Base-by-base conservation (phyloP, 441 rosid genomes). In the Arabidopsis hybrid region DNA sequence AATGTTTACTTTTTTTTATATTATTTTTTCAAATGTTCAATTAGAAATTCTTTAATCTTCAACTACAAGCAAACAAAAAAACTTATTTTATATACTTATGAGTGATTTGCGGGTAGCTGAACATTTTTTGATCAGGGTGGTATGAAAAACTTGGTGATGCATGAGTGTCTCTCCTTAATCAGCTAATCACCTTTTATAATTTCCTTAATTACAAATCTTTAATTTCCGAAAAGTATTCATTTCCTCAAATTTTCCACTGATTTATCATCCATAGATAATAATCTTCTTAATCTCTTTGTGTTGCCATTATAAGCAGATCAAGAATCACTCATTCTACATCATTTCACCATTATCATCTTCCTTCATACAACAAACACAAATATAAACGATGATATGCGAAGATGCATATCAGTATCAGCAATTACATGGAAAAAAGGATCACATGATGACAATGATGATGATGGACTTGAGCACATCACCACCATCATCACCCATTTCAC, bases 361-460 rank as follows among this genome's bases (percentile, higher is more conserved):
- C 46, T 67, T 38, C 67, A 58, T 42, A 39, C 29, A 21, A 76
- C 66, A 14, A 45, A n/a, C 35, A 61, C 51, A 58, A 6, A 39
- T 7, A 14, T 11, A 7, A 21, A 66, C 68, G 63, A 77, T 77
- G 80, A 77, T 77, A 71, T 77, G 81, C 60, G 70, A 72, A 59
- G 81, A 78, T 18, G 38, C 62, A 49, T 76, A 64, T 76, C 76
- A 71, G 43, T 57, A 34, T 47, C 72, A 70, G n/a, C 80, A 65
- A 64, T 53, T 57, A 16, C 66, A 76, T 53, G 67, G 32, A 57
- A 67, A n/a, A 12, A 76, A 71, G 16, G 81, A 78, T 45, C 74
- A 67, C 13, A 46, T 72, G 80, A 77, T 71, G 80, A 77, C 61
- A 43, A 76, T 70, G 76, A 76, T 71, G 72, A 65, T 57, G 73